Evolutionary conservation across 2,329 filamentous ascomycete species (phyloP).

Genomic region (Penicillium oxalicum): DNA sequence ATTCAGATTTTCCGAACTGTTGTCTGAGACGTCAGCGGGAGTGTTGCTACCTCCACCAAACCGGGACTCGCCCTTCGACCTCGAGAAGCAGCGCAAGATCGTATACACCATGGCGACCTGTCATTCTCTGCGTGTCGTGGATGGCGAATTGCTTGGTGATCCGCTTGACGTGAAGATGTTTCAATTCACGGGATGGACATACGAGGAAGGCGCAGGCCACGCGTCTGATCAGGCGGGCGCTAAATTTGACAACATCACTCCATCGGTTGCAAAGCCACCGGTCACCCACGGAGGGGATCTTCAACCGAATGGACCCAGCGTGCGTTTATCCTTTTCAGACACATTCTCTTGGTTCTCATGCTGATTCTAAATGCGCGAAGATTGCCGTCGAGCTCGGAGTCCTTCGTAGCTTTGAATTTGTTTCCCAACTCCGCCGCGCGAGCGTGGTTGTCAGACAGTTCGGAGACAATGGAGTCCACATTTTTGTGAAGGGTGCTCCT

Average conservation of each 20-base stretch:
- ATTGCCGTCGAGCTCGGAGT: conserved; percentile 76
- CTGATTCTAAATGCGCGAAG: conserved; percentile 11
- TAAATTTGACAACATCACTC: conserved; percentile 65
- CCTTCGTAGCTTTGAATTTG: conserved; percentile 86
- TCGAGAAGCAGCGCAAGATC: conserved; percentile 61
- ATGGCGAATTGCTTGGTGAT: conserved; percentile 84
- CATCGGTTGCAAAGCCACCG: conserved; percentile 84
- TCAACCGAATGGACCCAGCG: conserved; percentile 16
- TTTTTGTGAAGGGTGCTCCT: conserved; percentile 94
- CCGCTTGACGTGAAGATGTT: conserved; percentile 98
- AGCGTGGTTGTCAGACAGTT: conserved; percentile 90
- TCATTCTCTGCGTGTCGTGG: conserved; percentile 80
- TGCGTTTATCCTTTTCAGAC: conserved; percentile 8
- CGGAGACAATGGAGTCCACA: conserved; percentile 72
- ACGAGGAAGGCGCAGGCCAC: conserved; percentile 73
- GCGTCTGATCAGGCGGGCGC: conserved; percentile 59
- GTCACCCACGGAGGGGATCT: conserved; percentile 47
- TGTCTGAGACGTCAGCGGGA: conserved; percentile 54
- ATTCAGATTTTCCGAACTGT: conserved; percentile 64
- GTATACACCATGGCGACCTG: conserved; percentile 97
- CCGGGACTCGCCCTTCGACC: conserved; percentile 55
- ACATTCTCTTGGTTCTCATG: neutral
- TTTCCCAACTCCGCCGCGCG: conserved; percentile 82
- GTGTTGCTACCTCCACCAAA: conserved; percentile 48
- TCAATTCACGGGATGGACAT: conserved; percentile 88